phyloP scores from a whole-genome alignment of 2,329 filamentous ascomycete genomes.

The Cercospora brassicicola region DNA sequence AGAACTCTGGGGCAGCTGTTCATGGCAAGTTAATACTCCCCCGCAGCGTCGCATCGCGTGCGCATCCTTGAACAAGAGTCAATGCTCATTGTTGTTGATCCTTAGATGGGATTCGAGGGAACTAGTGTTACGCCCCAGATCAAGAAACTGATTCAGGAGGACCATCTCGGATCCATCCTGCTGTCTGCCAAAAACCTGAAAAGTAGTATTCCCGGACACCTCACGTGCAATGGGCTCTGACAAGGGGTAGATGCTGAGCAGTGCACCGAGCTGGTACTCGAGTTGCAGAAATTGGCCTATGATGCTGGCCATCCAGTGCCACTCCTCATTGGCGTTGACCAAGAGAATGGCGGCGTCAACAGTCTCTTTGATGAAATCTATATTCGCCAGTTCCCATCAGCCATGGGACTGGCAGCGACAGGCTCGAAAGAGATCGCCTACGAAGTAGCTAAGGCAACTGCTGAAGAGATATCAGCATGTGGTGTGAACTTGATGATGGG shows the following conservation, averaged over 20 bases:
- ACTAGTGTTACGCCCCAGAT: slow-evolving; percentile 82
- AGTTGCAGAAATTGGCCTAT: slow-evolving; percentile 88
- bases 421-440: slow-evolving; percentile 82
- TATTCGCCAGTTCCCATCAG: slow-evolving; percentile 93
- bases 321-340: slow-evolving; percentile 85
- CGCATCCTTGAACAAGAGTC: neutral
- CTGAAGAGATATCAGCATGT: slow-evolving; percentile 85
- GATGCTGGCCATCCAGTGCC: slow-evolving; percentile 87
- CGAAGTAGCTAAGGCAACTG: slow-evolving; percentile 87
- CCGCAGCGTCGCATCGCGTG: slow-evolving; percentile 10
- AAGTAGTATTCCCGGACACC: slow-evolving; percentile 55
- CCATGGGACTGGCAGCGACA: slow-evolving; percentile 94
- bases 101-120: slow-evolving; percentile 78
- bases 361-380: slow-evolving; percentile 94
- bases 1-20: slow-evolving; percentile 49
- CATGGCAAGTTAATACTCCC: slow-evolving; percentile 31
- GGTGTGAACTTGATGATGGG: slow-evolving; percentile 96
- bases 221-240: slow-evolving; percentile 24
- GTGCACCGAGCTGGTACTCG: slow-evolving; percentile 81
- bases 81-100: slow-evolving; percentile 28
- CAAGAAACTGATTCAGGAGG: slow-evolving; percentile 73
- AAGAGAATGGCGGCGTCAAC: slow-evolving; percentile 98
- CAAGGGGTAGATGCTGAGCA: slow-evolving; percentile 74
- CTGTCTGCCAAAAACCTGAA: slow-evolving; percentile 82
- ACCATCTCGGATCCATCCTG: slow-evolving; percentile 85